Evolutionary conservation across 2,329 filamentous ascomycete species (phyloP).

Genomic region (Ophiostoma angusticollis): DNA sequence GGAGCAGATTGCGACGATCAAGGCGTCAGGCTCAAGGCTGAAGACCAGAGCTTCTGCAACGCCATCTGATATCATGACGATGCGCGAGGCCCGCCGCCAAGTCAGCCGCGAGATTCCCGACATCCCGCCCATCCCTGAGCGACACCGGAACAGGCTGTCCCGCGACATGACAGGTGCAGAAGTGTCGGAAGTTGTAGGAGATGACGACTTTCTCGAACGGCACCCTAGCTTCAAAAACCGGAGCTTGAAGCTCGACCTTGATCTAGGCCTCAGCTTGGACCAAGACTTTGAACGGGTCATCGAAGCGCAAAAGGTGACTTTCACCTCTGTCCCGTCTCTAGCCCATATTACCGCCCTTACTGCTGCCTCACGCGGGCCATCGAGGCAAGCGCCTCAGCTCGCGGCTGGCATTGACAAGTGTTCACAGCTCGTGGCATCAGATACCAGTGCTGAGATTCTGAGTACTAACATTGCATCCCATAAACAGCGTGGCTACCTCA

Average conservation of each 20-base stretch:
- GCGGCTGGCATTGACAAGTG: constrained; percentile 7
- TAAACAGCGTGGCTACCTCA: constrained; percentile 90
- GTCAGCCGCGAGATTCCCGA: constrained; percentile 61
- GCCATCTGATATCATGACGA: constrained; percentile 67
- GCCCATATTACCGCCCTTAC: constrained; percentile 8
- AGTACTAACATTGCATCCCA: constrained; percentile 51
- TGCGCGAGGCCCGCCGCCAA: constrained; percentile 76
- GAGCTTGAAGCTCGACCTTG: constrained; percentile 70
- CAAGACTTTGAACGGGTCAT: constrained; percentile 92
- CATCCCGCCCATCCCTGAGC: constrained; percentile 48
- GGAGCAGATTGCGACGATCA: constrained; percentile 76
- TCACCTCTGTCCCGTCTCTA: constrained; percentile 22
- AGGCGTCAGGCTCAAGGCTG: constrained; percentile 70
- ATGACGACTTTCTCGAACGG: constrained; percentile 40
- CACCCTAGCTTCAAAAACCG: constrained; percentile 67
- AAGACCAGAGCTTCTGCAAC: constrained; percentile 84
- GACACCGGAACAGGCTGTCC: constrained; percentile 43
- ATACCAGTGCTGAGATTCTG: constrained; percentile 14
- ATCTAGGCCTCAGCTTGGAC: constrained; percentile 75
- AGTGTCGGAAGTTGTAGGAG: constrained; percentile 19
- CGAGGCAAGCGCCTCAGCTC: constrained; percentile 34
- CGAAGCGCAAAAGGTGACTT: constrained; percentile 88
- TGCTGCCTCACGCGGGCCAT: constrained; percentile 13
- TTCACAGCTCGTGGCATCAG: not conserved
- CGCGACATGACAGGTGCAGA: constrained; percentile 30